Conservation (phyloP, 495 filamentous ascomycete species). For the Penicillium turbatum region DNA sequence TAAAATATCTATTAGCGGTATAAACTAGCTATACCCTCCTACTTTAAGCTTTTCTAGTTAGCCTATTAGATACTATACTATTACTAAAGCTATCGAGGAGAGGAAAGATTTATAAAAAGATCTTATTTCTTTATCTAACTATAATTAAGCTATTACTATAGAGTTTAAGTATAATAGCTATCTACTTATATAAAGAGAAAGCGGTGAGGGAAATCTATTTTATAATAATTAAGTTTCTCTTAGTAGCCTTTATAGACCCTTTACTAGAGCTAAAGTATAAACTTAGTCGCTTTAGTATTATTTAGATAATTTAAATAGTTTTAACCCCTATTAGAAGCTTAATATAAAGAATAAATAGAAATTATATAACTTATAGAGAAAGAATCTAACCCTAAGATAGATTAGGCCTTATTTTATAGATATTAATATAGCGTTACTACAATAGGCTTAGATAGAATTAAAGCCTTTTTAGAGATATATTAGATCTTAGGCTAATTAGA, state of each 20-base stretch:
- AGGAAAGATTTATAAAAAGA: background rate
- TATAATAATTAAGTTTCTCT: background rate
- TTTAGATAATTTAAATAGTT: background rate
- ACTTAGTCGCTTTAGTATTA: background rate
- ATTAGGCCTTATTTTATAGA: background rate
- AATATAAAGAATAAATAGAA: constrained; percentile 6
- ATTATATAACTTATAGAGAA: constrained; percentile 7
- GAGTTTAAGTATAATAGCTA: background rate
- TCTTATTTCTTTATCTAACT: background rate
- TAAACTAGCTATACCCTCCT: background rate
- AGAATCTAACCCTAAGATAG: constrained; percentile 5
- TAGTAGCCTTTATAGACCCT: background rate
- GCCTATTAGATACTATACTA: background rate
- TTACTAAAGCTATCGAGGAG: background rate
- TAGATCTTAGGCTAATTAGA: background rate
- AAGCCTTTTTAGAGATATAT: background rate
- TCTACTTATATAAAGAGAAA: background rate
- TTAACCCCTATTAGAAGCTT: constrained; percentile 1
- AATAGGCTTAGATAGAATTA: background rate
- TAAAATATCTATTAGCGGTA: background rate
- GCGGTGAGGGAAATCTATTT: background rate
- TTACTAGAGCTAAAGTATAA: constrained; percentile 8
- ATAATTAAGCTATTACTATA: background rate
- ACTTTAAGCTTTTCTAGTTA: background rate
- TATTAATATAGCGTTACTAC: background rate